Base-by-base conservation (phyloP, 2,329 filamentous ascomycete genomes). In the Fusarium austroafricanum region DNA sequence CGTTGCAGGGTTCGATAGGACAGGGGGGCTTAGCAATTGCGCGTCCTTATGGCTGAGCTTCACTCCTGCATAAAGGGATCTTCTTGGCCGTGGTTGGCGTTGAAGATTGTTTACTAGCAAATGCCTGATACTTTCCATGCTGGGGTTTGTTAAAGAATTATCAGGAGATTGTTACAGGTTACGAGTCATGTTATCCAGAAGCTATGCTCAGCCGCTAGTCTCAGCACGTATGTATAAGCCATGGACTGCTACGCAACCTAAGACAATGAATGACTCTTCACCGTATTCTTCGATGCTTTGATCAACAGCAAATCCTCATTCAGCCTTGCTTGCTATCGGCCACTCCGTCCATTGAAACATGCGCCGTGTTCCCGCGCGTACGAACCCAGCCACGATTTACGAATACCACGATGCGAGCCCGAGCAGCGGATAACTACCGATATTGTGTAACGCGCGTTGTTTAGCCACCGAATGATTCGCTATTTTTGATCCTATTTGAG, bases 31-130 rank as follows among this genome's bases (percentile, higher is more conserved):
- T 65, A 61, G 61, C 61, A 52, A 65, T 69, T 69, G 65, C 65
- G 65, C 65, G 65, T 69, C 65, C 57, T 31, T 26, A 62, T 66
- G 65, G 65, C 65, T 69, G 65, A 58, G 65, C 46, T 40, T 28
- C 12, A 9, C 28, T 58, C 55, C 38, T 68, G 45, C 65, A 68
- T 68, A 3, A 59, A 65, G 44, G 44, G 61, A 65, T 15, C 46
- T 35, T 9, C 47, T 65, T 65, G 61, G 55, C 62, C 18, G 4
- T 11, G 50, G 50, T 10, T 23, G 46, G 23, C 23, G 18, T 0
- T 15, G 23, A 17, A 46, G 51, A 46, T 55, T 20, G 8, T 1
- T 14, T 29, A 38, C 28, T 56, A 46, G n/a, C 55, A 59, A 28
- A 7, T 40, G 1, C n/a, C 33, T 23, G 40, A 56, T 2, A 2